Base-by-base conservation (phyloP, 129 eudicot genomes). In the Tagetes erecta region DNA sequence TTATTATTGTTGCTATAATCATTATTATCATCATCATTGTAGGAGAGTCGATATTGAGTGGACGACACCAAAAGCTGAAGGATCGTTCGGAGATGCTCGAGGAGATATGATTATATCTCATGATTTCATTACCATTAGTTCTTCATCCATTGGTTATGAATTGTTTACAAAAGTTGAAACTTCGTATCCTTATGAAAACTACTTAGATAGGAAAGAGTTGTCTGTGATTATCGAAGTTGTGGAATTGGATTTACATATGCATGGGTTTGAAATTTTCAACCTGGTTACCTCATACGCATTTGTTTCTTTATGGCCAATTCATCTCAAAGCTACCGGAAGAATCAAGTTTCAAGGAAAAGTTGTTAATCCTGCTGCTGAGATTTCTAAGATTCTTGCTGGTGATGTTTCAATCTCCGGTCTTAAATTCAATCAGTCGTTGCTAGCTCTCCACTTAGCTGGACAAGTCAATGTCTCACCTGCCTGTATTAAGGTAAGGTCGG, bases 21-120 rank as follows among this genome's bases (percentile, higher is more conserved):
- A 8, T 60, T 1, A 60, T 60, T 1, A 60, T 60, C 27, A 60
- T 62, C 44, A 62, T 62, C 27, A 37, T 67, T 85, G 51, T 76
- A 94, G 99, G 92, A 90, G 99, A 81, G 91, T 94, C 66, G 99
- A 94, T 79, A 91, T 94, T 50, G 91, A 94, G 80, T 94, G 99
- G 99, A 94, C 86, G 13, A 97, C 97, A 50, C 99, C 99, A 63
- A 91, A 87, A 88, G 99, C 99, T 60, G 99, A 94, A 83, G 97
- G 97, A 47, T 94, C 99, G 71, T 85, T 91, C 44, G 78, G 83
- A 73, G 99, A 94, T 91, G 99, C 99, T 68, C 93, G 97, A 73
- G 99, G 99, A 74, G 99, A 94, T 83, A 85, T 94, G 76, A 94
- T 94, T 64, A 88, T 94, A 73, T 87, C 93, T 31, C 97, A 94